Conservation (phyloP, 2,329 filamentous ascomycete species). For the Beauveria rudraprayagi region DNA sequence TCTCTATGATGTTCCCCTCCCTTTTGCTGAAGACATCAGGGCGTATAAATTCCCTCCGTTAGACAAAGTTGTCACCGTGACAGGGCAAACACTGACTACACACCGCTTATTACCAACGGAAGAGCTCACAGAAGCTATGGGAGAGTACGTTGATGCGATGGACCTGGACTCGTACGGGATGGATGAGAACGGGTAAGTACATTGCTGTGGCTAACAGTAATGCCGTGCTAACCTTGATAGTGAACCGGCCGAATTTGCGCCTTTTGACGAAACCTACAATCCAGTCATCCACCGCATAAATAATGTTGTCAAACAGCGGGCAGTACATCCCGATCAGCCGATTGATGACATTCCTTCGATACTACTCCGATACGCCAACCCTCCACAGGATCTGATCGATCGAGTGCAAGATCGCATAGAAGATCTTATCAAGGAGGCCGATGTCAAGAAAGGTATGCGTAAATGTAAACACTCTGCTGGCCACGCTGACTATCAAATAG, state of each 20-base stretch:
- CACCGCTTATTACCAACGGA: slow-evolving; percentile 76
- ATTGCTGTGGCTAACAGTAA: too few species aligned
- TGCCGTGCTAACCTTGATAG: slow-evolving; percentile 21
- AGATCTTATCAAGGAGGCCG: slow-evolving; percentile 57
- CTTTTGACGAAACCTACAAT: slow-evolving; percentile 75
- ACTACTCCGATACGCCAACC: slow-evolving; percentile 64
- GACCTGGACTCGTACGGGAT: slow-evolving; percentile 64
- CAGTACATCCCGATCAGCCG: slow-evolving; percentile 60
- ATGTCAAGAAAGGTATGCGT: slow-evolving; percentile 69
- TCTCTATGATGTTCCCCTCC: slow-evolving; percentile 80
- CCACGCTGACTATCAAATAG: slow-evolving; percentile 31
- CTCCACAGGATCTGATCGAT: slow-evolving; percentile 58
- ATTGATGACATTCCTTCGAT: slow-evolving; percentile 55
- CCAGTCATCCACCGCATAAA: slow-evolving; percentile 84
- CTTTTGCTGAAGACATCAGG: slow-evolving; percentile 87
- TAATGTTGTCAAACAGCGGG: slow-evolving; percentile 75
- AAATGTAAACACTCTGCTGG: background rate
- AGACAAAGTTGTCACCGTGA: slow-evolving; percentile 80
- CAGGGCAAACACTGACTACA: slow-evolving; percentile 68
- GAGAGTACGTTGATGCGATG: slow-evolving; percentile 87
- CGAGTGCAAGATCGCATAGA: slow-evolving; percentile 51
- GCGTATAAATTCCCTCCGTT: slow-evolving; percentile 87
- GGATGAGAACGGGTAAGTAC: slow-evolving; percentile 64
- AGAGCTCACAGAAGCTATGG: slow-evolving; percentile 73
- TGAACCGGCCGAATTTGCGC: slow-evolving; percentile 58